Base-by-base conservation (phyloP, 1,284 basidiomycete genomes). In the Caloboletus firmus region DNA sequence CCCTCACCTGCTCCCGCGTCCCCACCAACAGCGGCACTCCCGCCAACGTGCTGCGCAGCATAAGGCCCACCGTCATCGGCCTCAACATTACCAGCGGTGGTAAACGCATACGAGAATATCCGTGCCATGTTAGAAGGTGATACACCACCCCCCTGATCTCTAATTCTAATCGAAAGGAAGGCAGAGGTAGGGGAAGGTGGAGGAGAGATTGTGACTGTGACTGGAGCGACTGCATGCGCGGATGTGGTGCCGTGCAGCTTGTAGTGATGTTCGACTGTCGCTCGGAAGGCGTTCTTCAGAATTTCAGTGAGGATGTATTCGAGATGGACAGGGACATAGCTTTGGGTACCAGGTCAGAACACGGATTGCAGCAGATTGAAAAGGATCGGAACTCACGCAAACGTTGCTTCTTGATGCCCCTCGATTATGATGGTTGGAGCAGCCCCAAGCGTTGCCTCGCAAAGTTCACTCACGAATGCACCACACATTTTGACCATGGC, bases 81-180 rank as follows among this genome's bases (percentile, higher is more conserved):
- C 50, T 66, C 73, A 7, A 58, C 47, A 50, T 66, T 68, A 31
- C 74, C 72, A 4, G 78, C 75, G 4, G 93, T 95, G 3, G 93
- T 94, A 69, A 94, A 95, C 7, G 92, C 91, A 68, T 95, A 95
- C 22, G 89, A 91, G 71, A 95, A 95, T 53, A 95, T 89, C 48
- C 84, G 81, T 17, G 80, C 74, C 75, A 95, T 82, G 66, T 93
- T 84, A 9, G 79, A 74, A 4, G 85, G 85, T 1, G 84, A 78
- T 35, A 95, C 87, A 4, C 93, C 93, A 17, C 92, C 93, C 4
- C 93, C 93, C 62, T 91, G 85, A 62, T 95, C 93, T 31, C 93
- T 80, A 24, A 95, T 79, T 35, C 93, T 81, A 39, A 95, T 78
- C 28, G 86, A 87, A 51, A 95, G 80, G 68, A 83, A 87, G 31